Conservation (phyloP, 768 basidiomycete genomes). For the Pleurotus tuoliensis region DNA sequence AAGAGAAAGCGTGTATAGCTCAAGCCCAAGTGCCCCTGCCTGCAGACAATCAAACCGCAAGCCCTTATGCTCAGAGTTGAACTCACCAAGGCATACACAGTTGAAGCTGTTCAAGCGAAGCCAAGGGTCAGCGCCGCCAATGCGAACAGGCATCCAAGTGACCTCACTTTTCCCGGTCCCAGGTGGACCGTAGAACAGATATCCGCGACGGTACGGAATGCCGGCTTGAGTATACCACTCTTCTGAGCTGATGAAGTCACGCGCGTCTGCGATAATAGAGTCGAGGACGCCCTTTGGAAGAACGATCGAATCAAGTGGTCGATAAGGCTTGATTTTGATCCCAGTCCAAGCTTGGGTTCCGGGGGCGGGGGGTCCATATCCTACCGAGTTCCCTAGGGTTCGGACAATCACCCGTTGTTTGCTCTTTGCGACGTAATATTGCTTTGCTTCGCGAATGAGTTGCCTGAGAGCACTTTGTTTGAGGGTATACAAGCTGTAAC, state of each 20-base stretch:
- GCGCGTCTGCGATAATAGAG: slow-evolving; percentile 44
- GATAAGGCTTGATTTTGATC: slow-evolving; percentile 44
- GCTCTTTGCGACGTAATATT: not conserved
- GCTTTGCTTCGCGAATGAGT: slow-evolving; percentile 1
- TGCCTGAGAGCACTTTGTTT: not conserved
- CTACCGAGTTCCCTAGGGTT: not conserved
- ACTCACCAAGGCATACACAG: slow-evolving; percentile 48
- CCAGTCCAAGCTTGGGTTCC: slow-evolving; percentile 30
- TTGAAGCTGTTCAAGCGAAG: slow-evolving; percentile 31
- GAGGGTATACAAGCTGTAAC: not conserved
- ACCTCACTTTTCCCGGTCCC: slow-evolving; percentile 57
- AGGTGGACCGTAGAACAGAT: slow-evolving; percentile 55
- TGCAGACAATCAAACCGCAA: slow-evolving; percentile 8
- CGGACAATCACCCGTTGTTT: slow-evolving; percentile 4
- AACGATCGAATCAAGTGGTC: slow-evolving; percentile 51
- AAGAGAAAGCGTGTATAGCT: slow-evolving; percentile 68
- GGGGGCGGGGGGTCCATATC: not conserved
- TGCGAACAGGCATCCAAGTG: not conserved
- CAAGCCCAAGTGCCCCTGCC: slow-evolving; percentile 70
- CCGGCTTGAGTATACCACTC: slow-evolving; percentile 57
- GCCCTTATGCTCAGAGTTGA: not conserved
- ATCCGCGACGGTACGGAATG: slow-evolving; percentile 56
- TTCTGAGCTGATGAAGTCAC: slow-evolving; percentile 49
- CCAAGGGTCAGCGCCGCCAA: too few species aligned
- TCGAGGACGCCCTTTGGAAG: slow-evolving; percentile 44